Base-by-base conservation (phyloP, 129 eudicot species). In the Deinandra increscens region DNA sequence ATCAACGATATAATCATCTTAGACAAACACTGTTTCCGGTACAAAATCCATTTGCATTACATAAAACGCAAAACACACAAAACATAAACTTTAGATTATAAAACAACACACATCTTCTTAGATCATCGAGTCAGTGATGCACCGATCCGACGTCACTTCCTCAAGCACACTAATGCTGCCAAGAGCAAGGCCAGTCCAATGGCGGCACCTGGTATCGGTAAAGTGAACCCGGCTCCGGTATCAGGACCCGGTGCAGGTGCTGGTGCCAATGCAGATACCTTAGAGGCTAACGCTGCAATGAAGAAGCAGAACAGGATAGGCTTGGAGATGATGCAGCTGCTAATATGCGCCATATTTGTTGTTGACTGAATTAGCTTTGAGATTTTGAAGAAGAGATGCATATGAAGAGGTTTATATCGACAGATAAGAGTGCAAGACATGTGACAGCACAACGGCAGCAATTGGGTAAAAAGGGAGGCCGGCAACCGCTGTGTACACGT, bases 171-270 rank as follows among this genome's bases (percentile, higher is more conserved):
- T 8, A 77, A 37, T 14, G 83, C 75, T 60, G 76, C 69, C 26
- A 84, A 38, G 49, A 84, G 4, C 19, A 80, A 36, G 18, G 60
- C 70, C 56, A 76, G 6, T 12, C 55, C 85, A 15, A 70, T 65
- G 9, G 74, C 36, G 37, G 74, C 67, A 0, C 64, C 60, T 6
- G 94, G 68, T 15, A 67, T 61, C n/a, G 80, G 69, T 45, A 79
- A 11, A 1, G 76, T 67, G 80, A 36, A 79, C 9, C 72, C 89
- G 4, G 78, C 68, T 39, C 94, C 94, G 46, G 83, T 77, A 4
- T 77, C 85, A 1, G 87, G 89, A 1, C 81, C 70, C 4, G 89
- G 94, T 2, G 89, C n/a, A n/a, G n/a, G n/a, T n/a, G n/a, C 81
- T 12, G 49, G 71, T 10, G 70, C 71, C 69, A 80, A 70, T 4